Base-by-base conservation (phyloP, 1,284 basidiomycete genomes). In the Trametes sp. region DNA sequence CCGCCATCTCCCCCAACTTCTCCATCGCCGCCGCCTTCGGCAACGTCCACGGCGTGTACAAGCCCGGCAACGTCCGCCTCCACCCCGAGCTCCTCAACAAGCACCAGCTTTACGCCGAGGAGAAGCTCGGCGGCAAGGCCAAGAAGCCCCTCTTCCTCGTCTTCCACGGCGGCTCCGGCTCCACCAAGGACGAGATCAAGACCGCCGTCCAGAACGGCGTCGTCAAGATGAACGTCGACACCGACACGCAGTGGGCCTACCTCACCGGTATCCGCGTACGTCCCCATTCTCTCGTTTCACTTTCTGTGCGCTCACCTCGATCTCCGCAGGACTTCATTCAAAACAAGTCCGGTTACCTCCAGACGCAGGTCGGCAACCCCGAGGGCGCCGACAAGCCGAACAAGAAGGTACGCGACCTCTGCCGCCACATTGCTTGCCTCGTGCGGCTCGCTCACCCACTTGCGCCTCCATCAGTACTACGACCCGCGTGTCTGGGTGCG, bases 141-240 rank as follows among this genome's bases (percentile, higher is more conserved):
- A 82, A 87, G 71, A 88, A 94, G 80, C 95, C 96, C 73, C 82
- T 98, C 91, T 98, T 92, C 89, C 93, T 99, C 66, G 98, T 99
- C 80, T 99, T 99, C 95, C 98, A 99, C 84, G 98, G 98, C 81
- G 98, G 98, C 71, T 98, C 97, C 61, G 98, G 98, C 62, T 98
- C 97, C 41, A 90, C 92, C 73, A 96, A 97, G 83, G 91, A 98
- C 62, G 98, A 99, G 83, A 99, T 99, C 82, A 84, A 84, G 73
- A 95, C 92, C 54, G 97, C 97, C 60, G 97, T 99, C 70, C 74
- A 81, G 65, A 88, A 97, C 78, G 97, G 98, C 77, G 97, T 97
- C 56, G 90, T 98, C 75, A 98, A 98, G 85, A 96, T 97, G 94
- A 96, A 96, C 81, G 93, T 96, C 64, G 95, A 96, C 78, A 96